These are phyloP conservation scores for Mycogone perniciosa DNA, from an alignment of 2,329 filamentous ascomycete species.

Conservation along the genomic window DNA sequence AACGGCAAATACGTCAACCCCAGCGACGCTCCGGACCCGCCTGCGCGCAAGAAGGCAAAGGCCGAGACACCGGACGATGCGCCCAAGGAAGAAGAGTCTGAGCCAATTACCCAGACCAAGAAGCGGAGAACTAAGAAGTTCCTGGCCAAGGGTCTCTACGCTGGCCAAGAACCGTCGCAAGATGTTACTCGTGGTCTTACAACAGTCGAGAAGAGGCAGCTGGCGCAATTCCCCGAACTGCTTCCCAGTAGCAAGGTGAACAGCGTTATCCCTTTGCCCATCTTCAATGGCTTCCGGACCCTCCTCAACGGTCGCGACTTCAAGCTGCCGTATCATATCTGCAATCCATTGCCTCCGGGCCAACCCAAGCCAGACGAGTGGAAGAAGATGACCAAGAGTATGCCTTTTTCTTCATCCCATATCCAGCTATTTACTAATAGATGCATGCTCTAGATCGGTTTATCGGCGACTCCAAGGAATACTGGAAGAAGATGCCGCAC, in stretches of 20 bases:
- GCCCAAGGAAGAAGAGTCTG: conserved; percentile 27
- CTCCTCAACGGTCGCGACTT: conserved; percentile 73
- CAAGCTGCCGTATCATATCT: conserved; percentile 83
- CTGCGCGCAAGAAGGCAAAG: conserved; percentile 31
- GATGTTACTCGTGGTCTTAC: conserved; percentile 45
- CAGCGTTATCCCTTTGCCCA: conserved; percentile 63
- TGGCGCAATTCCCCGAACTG: conserved; percentile 43
- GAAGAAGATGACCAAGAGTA: conserved; percentile 87
- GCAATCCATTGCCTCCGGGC: conserved; percentile 75
- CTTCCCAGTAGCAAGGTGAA: conserved; percentile 43
- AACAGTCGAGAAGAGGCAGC: conserved; percentile 43
- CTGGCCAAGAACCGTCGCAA: conserved; percentile 61
- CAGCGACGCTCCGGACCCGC: conserved; percentile 34
- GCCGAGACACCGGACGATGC: conserved; percentile 15
- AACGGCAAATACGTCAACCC: conserved; percentile 56
- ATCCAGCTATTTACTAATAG: conserved; percentile 23
- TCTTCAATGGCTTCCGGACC: conserved; percentile 67
- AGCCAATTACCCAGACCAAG: conserved; percentile 32
- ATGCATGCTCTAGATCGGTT: conserved; percentile 64
- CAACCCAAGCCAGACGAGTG: conserved; percentile 92
- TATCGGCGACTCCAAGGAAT: conserved; percentile 70
- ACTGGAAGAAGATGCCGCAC: conserved; percentile 74
- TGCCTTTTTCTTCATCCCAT: conserved; percentile 24
- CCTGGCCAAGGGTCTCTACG: conserved; percentile 76
- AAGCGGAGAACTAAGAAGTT: conserved; percentile 63